phyloP scores from a whole-genome alignment of 176 grass and related monocot genomes.

The Saccharum spontaneum region DNA sequence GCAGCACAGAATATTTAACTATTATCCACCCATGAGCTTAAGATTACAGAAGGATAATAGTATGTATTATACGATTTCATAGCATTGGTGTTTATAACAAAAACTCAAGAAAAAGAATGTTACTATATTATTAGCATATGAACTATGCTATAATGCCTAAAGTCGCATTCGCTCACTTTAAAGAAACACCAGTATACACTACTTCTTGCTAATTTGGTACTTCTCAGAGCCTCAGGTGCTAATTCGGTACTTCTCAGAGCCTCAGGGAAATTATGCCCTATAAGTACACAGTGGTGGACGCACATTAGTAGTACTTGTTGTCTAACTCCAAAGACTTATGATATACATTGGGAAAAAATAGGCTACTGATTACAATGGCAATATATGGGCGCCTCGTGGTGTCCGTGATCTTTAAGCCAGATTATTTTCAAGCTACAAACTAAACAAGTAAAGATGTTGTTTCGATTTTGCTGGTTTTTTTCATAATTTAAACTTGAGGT shows the following conservation, averaged over 20 bases:
- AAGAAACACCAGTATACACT: background rate
- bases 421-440: slow-evolving; percentile 10
- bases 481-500: no score
- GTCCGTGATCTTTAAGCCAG: slow-evolving; percentile 39
- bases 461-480: background rate
- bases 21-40: background rate
- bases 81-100: slow-evolving; percentile 2
- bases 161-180: background rate
- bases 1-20: background rate
- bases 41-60: background rate
- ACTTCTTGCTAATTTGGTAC: no score
- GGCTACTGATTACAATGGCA: slow-evolving; percentile 79
- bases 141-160: background rate
- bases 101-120: slow-evolving; percentile 1
- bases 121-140: background rate
- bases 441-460: background rate
- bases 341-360: slow-evolving; percentile 22
- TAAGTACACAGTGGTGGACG: background rate
- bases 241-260: background rate
- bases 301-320: background rate
- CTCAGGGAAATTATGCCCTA: slow-evolving; percentile 8
- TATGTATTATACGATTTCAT: slow-evolving; percentile 12
- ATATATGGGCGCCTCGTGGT: slow-evolving; percentile 63
- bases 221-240: no score
- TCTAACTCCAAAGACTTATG: background rate